Evolutionary conservation across 352 stramenopile species (phyloP).

Genomic region (Globisporangium spinosum): DNA sequence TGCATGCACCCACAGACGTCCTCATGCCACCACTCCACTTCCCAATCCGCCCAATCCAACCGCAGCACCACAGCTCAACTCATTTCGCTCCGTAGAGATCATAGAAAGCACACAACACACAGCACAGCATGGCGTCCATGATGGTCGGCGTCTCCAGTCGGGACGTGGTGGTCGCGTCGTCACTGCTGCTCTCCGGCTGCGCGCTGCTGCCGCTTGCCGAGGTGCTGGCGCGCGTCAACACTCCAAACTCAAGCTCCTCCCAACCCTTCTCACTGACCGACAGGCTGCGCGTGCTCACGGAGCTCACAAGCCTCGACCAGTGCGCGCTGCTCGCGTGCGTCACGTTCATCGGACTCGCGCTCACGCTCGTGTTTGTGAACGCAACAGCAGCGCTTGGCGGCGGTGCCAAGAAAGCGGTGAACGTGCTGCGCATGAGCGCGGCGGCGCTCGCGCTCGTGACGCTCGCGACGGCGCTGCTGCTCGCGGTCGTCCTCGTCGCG

Average conservation of each 20-base stretch:
- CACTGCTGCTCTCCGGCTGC: slow-evolving; percentile 20
- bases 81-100: background rate
- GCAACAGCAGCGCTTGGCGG: background rate
- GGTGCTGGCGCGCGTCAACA: slow-evolving; percentile 15
- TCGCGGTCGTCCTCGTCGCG: slow-evolving; percentile 19
- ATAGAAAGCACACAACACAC: background rate
- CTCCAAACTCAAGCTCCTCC: slow-evolving; percentile 9
- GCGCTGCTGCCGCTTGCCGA: slow-evolving; percentile 33
- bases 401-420: slow-evolving; percentile 6
- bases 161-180: slow-evolving; percentile 10
- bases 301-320: slow-evolving; percentile 28
- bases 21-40: background rate
- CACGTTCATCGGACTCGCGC: slow-evolving; percentile 17
- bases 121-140: slow-evolving; percentile 2
- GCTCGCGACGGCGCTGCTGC: slow-evolving; percentile 20
- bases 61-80: background rate
- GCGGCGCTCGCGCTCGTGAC: slow-evolving; percentile 16
- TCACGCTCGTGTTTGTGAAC: slow-evolving; percentile 28
- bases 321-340: slow-evolving; percentile 22
- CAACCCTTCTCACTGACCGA: background rate
- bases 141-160: slow-evolving; percentile 7
- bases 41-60: background rate
- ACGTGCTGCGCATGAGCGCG: slow-evolving; percentile 14
- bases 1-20: background rate
- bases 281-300: slow-evolving; percentile 13